Evolutionary conservation across 192 early-diverging fungal species (phyloP), one percentile per base, ranked within the genome.

Genomic region (Backusella tarrabulga): DNA sequence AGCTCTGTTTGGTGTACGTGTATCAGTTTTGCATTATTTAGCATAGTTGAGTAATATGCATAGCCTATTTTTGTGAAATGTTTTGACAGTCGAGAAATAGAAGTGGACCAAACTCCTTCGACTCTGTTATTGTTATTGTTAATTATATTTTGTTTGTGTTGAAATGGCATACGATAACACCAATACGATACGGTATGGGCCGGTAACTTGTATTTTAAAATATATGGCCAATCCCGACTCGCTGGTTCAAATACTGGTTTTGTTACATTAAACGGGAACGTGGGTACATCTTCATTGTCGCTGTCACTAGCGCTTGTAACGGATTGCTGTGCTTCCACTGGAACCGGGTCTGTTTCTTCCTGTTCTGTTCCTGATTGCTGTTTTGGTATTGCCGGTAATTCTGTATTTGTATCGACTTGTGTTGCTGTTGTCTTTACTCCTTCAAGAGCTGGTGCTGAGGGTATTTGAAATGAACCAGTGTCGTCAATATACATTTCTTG

Each of bases 31-130:
- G 74, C 63, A 75, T 75, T 75, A 42, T 75, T 75, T 14, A 75
- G 15, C 66, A 75, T 67, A 23, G 67, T 68, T 23, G 66, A 40
- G n/a, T 75, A 75, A 44, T 75, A 75, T 19, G 34, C 74, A 42
- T 75, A 66, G 12, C 74, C 74, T 11, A 75, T 34, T 46, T 68
- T 75, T 42, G 74, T 66, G 68, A 75, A 68, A 68, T 75, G 74
- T 68, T 67, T 66, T 19, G 74, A 38, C 2, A 75, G 17, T 32
- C 66, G 52, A 29, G 74, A 75, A 6, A 75, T 32, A 41, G 74
- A 75, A n/a, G 38, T 42, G 23, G 74, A 34, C 74, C 74, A 75
- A 11, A 46, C n/a, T 32, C 56, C 56, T 23, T n/a, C 34, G 17
- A 21, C 29, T 21, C 6, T 38, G 50, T 26, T 35, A 29, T 34